phyloP scores from a whole-genome alignment of 768 basidiomycete species.

The Termitomyces sp. region DNA sequence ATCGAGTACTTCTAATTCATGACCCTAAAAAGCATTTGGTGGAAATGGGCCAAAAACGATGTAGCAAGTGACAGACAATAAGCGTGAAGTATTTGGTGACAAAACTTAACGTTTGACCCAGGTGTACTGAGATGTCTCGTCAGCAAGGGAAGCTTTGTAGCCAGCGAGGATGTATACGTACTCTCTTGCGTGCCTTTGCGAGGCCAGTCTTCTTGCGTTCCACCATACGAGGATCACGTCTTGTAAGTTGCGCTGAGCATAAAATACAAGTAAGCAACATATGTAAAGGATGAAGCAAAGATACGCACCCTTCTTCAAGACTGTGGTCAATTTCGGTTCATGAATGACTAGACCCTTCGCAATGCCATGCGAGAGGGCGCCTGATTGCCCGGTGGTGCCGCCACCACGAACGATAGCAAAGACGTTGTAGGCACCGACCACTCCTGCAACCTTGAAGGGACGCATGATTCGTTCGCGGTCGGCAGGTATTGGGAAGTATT shows the following conservation, averaged over 20 bases:
- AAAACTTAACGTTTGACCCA: conserved; percentile 89
- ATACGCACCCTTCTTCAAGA: conserved; percentile 68
- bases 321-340: conserved; percentile 53
- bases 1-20: conserved; percentile 5
- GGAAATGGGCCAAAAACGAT: not conserved
- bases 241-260: conserved; percentile 68
- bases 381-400: conserved; percentile 90
- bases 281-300: conserved; percentile 1
- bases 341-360: conserved; percentile 71
- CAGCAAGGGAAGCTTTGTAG: not conserved
- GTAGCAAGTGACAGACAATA: not conserved
- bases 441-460: conserved; percentile 78
- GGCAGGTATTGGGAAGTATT: conserved; percentile 68
- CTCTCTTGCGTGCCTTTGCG: conserved; percentile 89
- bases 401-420: conserved; percentile 78
- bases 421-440: conserved; percentile 79
- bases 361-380: conserved; percentile 74
- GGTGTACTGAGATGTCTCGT: conserved; percentile 50
- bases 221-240: conserved; percentile 95
- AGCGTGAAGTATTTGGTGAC: not conserved
- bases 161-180: conserved; percentile 35
- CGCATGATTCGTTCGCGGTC: conserved; percentile 81
- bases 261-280: conserved; percentile 2
- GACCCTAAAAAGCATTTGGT: not conserved
- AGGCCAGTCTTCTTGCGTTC: conserved; percentile 96